These are phyloP conservation scores for Isabelozyma heimii DNA, from an alignment of 805 yeast species.

Conservation along the genomic window DNA sequence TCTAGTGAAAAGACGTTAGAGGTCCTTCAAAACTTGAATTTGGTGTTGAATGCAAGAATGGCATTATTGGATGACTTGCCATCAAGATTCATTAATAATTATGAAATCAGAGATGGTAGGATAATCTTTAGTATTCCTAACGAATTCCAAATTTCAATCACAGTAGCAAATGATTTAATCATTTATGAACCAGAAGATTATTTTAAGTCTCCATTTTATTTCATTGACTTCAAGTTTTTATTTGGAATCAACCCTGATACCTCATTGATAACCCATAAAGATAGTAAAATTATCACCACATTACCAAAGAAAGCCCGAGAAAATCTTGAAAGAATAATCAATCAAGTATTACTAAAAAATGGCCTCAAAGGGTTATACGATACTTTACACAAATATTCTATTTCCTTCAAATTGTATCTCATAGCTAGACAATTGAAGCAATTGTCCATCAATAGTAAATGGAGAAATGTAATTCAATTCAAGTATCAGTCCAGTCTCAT, in stretches of 20 bases:
- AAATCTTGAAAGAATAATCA: slow-evolving; percentile 54
- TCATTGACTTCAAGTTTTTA: slow-evolving; percentile 71
- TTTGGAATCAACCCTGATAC: slow-evolving; percentile 47
- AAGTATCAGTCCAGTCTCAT: slow-evolving; percentile 54
- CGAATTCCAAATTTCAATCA: slow-evolving; percentile 61
- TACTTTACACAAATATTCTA: slow-evolving; percentile 56
- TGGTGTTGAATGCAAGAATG: slow-evolving; percentile 69
- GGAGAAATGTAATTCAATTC: slow-evolving; percentile 63
- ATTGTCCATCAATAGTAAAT: slow-evolving; percentile 42
- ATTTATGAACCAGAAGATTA: slow-evolving; percentile 49
- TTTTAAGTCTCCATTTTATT: slow-evolving; percentile 59
- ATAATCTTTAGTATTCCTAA: slow-evolving; percentile 60
- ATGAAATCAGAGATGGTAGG: slow-evolving; percentile 72
- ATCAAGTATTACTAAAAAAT: slow-evolving; percentile 44
- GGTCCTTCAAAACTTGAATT: slow-evolving; percentile 67
- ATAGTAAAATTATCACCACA: slow-evolving; percentile 21
- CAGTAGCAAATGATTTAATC: slow-evolving; percentile 60
- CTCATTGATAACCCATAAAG: slow-evolving; percentile 25
- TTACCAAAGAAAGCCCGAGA: slow-evolving; percentile 30
- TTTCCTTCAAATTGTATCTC: slow-evolving; percentile 61
- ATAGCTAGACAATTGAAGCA: slow-evolving; percentile 56
- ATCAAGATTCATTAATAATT: slow-evolving; percentile 51
- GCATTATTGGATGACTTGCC: slow-evolving; percentile 70
- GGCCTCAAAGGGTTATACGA: slow-evolving; percentile 55
- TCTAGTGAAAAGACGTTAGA: slow-evolving; percentile 55